Base-by-base conservation (phyloP, 306 rosid genomes). In the Sicyos baderoa region DNA sequence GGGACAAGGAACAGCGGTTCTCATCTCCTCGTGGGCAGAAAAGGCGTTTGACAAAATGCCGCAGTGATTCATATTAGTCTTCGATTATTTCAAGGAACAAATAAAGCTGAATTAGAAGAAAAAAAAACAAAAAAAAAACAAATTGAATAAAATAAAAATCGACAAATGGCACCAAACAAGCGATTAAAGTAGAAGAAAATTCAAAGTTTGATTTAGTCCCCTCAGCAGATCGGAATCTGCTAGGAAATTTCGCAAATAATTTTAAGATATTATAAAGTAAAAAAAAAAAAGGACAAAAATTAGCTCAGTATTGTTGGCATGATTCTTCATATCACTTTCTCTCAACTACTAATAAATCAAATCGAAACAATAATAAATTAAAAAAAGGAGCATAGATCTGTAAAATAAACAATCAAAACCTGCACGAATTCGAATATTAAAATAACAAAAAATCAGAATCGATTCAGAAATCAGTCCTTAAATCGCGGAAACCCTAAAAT, bases 41-140 rank as follows among this genome's bases (percentile, higher is more conserved):
- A 85, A 86, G 55, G 84, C 84, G 88, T 81, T 87, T 70, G 82
- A 91, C 71, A 76, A 88, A 71, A 87, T 74, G 65, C 72, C 82
- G 66, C 84, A 85, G 80, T 83, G 91, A 51, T 90, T 90, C 97
- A 88, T 88, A 74, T 45, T 83, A 40, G 21, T 49, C 75, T n/a
- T 69, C 3, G 29, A 58, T 56, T 71, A 44, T 65, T 21, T 23
- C 40, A 65, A 65, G 40, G 71, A 29, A 66, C 71, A 66, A 66
- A 66, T 66, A 66, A 47, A 66, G 40, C 71, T 66, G 71, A 7
- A 42, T 8, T 3, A 29, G 4, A 15, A 67, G 18, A 29, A 9
- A 6, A n/a, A 14, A 15, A 25, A 23, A n/a, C n/a, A 48, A 3
- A 8, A 47, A 29, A 8, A 47, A 64, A 45, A 49, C 12, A 23